Base-by-base conservation (phyloP, 2,329 filamentous ascomycete genomes). In the Alternaria brassicae region DNA sequence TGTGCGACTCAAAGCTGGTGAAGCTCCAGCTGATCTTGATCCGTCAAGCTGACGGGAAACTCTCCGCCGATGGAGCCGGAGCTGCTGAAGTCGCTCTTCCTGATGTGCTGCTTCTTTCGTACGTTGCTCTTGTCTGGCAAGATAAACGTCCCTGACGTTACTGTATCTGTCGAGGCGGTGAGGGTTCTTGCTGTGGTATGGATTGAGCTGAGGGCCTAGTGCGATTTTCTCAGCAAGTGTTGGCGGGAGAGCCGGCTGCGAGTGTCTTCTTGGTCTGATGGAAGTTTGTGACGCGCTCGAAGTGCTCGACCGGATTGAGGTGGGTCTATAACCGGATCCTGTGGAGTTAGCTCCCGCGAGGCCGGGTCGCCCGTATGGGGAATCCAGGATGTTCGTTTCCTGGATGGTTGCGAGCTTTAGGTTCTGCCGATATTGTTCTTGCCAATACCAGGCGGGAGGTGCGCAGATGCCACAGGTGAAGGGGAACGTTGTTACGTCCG, bases 11-110 rank as follows among this genome's bases (percentile, higher is more conserved):
- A 60, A 36, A 37, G 57, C 49, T 19, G 63, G 61, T 10, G 63
- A 62, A 13, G 63, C 17, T 39, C 62, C 62, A 30, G 32, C 57
- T 15, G 68, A 66, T 44, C 56, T 62, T 12, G 68, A 66, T n/a
- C 68, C 68, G 68, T 72, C 68, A 3, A 72, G 42, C 28, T 71
- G 63, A 13, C 65, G 65, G 13, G 54, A 53, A 44, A 19, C 37
- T n/a, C 32, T 47, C 27, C 36, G 53, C n/a, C 57, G 32, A n/a
- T 49, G 17, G 17, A 42, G 58, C 23, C 53, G 63, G 21, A 64
- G 30, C 45, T 39, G 62, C 42, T 52, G 53, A 13, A 64, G 40
- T 32, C 28, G 59, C 56, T 56, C 53, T 37, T 52, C 55, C 42
- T 30, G 56, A 50, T 53, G 21, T 56, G 53, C 44, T 44, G 59